Conservation (phyloP, 2,329 filamentous ascomycete genomes). For the Stylonectria norvegica region DNA sequence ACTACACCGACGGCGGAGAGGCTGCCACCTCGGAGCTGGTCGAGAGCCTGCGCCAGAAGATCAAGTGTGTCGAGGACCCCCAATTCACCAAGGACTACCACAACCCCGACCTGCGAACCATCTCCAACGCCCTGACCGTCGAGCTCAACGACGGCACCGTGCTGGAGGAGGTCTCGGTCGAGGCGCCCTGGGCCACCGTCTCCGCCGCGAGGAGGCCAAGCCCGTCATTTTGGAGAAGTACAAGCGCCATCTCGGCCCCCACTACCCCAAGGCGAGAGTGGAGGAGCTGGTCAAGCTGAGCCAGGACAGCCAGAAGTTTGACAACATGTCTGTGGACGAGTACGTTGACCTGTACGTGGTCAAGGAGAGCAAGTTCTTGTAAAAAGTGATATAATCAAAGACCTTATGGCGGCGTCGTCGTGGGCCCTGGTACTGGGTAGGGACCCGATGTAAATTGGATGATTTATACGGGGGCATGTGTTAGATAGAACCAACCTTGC, state of each 20-base stretch:
- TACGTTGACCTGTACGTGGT: constrained; percentile 81
- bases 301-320: constrained; percentile 69
- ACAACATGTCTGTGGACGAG: constrained; percentile 81
- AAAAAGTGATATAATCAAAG: constrained; percentile 2
- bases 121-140: constrained; percentile 94
- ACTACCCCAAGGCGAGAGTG: constrained; percentile 74
- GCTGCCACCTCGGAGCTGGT: constrained; percentile 86
- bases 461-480: too few relatives aligned
- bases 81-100: constrained; percentile 96
- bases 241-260: constrained; percentile 82
- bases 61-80: constrained; percentile 93
- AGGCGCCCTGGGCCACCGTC: constrained; percentile 92
- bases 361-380: constrained; percentile 58
- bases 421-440: too few relatives aligned
- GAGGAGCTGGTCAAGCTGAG: constrained; percentile 79
- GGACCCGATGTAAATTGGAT: too few relatives aligned
- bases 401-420: too few relatives aligned
- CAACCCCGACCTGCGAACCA: constrained; percentile 86
- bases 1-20: constrained; percentile 91
- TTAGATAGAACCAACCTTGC: neutral
- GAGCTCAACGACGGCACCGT: constrained; percentile 92
- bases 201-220: constrained; percentile 93
- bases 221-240: constrained; percentile 95
- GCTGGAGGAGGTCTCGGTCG: constrained; percentile 84
- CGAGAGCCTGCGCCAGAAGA: constrained; percentile 87